Evolutionary conservation across 176 grass and related monocot species (phyloP), one percentile per base, ranked within the genome.

Genomic region (Triticum aestivum): DNA sequence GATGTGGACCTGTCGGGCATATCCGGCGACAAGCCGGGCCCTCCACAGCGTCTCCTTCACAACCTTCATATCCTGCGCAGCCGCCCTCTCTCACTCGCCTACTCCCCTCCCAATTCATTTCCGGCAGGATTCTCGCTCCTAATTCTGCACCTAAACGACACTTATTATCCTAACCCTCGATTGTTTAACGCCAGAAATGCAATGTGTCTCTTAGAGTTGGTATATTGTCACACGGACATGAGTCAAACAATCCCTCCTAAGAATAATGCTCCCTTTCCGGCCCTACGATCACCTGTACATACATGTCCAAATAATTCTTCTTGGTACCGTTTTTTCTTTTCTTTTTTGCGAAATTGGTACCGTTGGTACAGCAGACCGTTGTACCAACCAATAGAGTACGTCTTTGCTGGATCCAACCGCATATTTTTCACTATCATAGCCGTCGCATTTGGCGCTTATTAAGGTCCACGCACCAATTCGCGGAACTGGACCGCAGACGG

Each of bases 1-100:
- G 86, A 87, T 86, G 73, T 79, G 14, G 86, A 90, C 93, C 13
- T 5, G n/a, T 42, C 62, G 54, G 61, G 82, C 86, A 88, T 86
- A 84, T 90, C 78, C 56, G n/a, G 26, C 81, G 90, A 87, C 90
- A 95, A 41, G 58, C 59, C 33, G 71, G 73, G 18, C 42, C 71
- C 11, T 17, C 71, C 11, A 67, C 6, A 17, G n/a, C 39, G n/a
- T 26, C 69, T 42, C 38, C 54, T 3, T 33, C 32, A 34, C 68
- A 81, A 20, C 56, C 29, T 30, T 30, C 29, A 30, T 30, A 30
- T 65, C 45, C 2, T 24, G 5, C 5, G 69, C 69, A 6, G 70
- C 69, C 70, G n/a, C 44, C 54, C 54, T 59, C 56, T 56, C 52
- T 56, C 47, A 15, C 1, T 51, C 47, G 9, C 47, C 47, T 52